Evolutionary conservation across 768 basidiomycete genomes (phyloP), one percentile per base, ranked within the genome.

Genomic region (Ramaria rubella): DNA sequence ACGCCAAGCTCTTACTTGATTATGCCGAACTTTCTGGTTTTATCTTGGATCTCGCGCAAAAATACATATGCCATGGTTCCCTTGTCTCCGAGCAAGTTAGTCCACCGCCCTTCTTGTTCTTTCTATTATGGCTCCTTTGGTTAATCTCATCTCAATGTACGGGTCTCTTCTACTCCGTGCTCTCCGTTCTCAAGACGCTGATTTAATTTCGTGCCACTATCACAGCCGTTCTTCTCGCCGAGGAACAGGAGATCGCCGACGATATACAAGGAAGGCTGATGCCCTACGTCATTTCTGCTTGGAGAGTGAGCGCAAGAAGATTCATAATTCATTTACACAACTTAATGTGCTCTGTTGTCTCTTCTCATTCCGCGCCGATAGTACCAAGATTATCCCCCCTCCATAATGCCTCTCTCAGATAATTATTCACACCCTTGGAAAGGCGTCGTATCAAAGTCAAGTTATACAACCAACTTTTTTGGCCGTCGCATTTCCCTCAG

Each of bases 121-220:
- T 52, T 52, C n/a, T 52, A 23, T 19, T 52, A 17, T 52, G 50
- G 50, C n/a, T 24, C 23, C 23, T 52, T 2, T 52, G 50, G 50
- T 36, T 52, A 5, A 19, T 52, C 26, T 34, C 50, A 31, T n/a
- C 30, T n/a, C 19, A 34, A 6, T 9, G 50, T 52, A 15, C 19
- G n/a, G n/a, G 46, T 48, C 23, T 11, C 30, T 36, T 4, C 8
- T n/a, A 14, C 36, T n/a, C 34, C n/a, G 21, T 52, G 14, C 15
- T 27, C 50, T 4, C 7, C 2, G n/a, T 19, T n/a, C 23, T 42
- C n/a, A 42, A 8, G 6, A 6, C n/a, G n/a, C 12, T 38, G 7
- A 14, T 38, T 38, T 2, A 8, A 38, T n/a, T n/a, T 38, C 27
- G 30, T 2, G 14, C 23, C 4, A 29, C 26, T 52, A 5, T 7